Evolutionary conservation across 2,329 filamentous ascomycete genomes (phyloP).

Genomic region (Clarireedia homoeocarpa): DNA sequence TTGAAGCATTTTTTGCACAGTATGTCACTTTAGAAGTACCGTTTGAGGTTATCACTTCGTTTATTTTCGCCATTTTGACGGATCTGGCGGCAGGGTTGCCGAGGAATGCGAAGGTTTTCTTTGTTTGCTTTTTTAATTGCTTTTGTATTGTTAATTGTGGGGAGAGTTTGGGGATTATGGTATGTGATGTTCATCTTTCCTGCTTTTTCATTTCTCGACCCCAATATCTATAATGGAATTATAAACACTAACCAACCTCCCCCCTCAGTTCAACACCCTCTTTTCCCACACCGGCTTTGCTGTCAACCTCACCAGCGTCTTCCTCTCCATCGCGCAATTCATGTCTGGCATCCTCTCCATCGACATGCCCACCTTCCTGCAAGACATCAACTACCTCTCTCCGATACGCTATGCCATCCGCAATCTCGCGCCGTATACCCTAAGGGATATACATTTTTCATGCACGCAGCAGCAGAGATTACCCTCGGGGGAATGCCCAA

Average conservation of each 20-base stretch:
- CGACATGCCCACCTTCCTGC: conserved; percentile 57
- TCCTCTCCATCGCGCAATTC: conserved; percentile 62
- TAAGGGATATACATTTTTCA: conserved; percentile 53
- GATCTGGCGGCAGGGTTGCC: conserved; percentile 59
- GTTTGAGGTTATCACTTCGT: conserved; percentile 57
- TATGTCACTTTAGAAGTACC: conserved; percentile 66
- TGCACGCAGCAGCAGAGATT: conserved; percentile 54
- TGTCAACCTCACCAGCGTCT: conserved; percentile 62
- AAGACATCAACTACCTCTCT: conserved; percentile 62
- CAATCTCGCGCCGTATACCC: conserved; percentile 58
- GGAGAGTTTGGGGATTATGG: conserved; percentile 66
- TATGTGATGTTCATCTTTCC: conserved; percentile 9
- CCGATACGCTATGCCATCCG: conserved; percentile 63
- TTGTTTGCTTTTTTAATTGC: conserved; percentile 58
- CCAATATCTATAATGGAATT: not conserved
- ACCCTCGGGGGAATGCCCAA: conserved; percentile 53
- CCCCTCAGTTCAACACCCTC: conserved; percentile 58
- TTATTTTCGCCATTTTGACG: conserved; percentile 58
- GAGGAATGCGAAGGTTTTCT: conserved; percentile 55
- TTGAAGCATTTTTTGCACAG: conserved; percentile 61
- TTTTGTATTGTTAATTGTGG: conserved; percentile 70
- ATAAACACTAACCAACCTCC: not conserved
- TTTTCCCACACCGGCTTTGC: conserved; percentile 70
- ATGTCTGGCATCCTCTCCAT: conserved; percentile 67
- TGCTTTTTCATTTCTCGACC: not conserved